Evolutionary conservation across 192 early-diverging fungal species (phyloP).

Genomic region (Chytriomyces sp.): DNA sequence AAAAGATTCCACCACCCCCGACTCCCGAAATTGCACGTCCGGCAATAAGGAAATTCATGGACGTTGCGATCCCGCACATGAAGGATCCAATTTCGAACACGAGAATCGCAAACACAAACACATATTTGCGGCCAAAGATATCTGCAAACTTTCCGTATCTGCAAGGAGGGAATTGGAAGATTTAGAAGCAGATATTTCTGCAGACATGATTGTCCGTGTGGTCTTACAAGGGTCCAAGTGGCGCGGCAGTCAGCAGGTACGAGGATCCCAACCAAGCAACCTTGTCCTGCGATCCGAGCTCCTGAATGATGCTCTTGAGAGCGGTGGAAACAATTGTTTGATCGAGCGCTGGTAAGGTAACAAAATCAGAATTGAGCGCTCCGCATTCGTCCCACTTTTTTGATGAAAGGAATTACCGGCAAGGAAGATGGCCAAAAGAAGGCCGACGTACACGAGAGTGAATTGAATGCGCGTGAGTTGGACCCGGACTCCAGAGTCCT

Average conservation of each 20-base stretch:
- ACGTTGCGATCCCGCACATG: conserved; percentile 76
- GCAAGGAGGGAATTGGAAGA: neutral
- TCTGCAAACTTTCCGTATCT: conserved; percentile 85
- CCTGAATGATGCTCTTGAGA: conserved; percentile 69
- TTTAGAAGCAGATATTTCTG: neutral
- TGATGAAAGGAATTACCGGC: neutral
- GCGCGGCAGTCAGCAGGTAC: conserved; percentile 34
- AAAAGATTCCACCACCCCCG: conserved; percentile 80
- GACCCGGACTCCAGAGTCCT: conserved; percentile 10
- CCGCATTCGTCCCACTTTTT: neutral
- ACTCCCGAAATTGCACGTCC: conserved; percentile 82
- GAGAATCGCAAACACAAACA: conserved; percentile 74
- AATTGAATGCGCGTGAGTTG: conserved; percentile 17
- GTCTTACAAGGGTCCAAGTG: conserved; percentile 17
- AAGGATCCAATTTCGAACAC: conserved; percentile 83
- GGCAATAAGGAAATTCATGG: conserved; percentile 68
- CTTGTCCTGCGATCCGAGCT: conserved; percentile 67
- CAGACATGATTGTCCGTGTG: neutral
- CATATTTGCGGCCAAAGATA: conserved; percentile 85
- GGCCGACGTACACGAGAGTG: conserved; percentile 13
- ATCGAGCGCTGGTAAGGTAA: conserved; percentile 76
- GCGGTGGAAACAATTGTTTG: conserved; percentile 84
- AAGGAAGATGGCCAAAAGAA: conserved; percentile 16
- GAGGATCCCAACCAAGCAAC: conserved; percentile 83
- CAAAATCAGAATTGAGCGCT: conserved; percentile 64